Evolutionary conservation across 202 grass and related monocot genomes (phyloP).

Genomic region (Bolboschoenoplectus hybrid): DNA sequence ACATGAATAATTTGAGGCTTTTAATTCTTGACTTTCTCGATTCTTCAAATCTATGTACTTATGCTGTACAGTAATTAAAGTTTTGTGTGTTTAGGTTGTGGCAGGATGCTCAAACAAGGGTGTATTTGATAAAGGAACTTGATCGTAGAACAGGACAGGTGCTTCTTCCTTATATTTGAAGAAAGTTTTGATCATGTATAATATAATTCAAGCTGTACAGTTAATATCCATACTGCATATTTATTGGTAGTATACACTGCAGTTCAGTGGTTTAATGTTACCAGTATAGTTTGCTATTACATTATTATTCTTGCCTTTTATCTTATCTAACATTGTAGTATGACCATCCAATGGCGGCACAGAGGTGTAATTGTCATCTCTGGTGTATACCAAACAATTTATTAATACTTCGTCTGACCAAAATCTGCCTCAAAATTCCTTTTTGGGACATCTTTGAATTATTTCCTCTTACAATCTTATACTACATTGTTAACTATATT

Average conservation of each 20-base stretch:
- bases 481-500: constrained; percentile 34
- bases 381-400: background rate
- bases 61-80: constrained; percentile 34
- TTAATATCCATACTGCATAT: background rate
- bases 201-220: constrained; percentile 19
- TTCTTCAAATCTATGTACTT: constrained; percentile 20
- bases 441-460: constrained; percentile 13
- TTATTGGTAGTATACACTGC: constrained; percentile 18
- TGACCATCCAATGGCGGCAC: background rate
- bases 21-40: background rate
- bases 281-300: background rate
- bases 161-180: constrained; percentile 17
- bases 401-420: background rate
- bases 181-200: background rate
- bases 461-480: constrained; percentile 4
- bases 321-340: background rate
- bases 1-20: background rate
- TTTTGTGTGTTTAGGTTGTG: constrained; percentile 59
- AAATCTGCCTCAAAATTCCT: background rate
- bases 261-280: background rate
- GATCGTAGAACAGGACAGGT: constrained; percentile 89
- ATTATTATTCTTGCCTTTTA: background rate
- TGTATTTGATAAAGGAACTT: constrained; percentile 87
- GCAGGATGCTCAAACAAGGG: constrained; percentile 88
- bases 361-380: background rate